These are phyloP conservation scores for Murraya koenigii DNA, from an alignment of 345 rosid species.

Conservation along the genomic window DNA sequence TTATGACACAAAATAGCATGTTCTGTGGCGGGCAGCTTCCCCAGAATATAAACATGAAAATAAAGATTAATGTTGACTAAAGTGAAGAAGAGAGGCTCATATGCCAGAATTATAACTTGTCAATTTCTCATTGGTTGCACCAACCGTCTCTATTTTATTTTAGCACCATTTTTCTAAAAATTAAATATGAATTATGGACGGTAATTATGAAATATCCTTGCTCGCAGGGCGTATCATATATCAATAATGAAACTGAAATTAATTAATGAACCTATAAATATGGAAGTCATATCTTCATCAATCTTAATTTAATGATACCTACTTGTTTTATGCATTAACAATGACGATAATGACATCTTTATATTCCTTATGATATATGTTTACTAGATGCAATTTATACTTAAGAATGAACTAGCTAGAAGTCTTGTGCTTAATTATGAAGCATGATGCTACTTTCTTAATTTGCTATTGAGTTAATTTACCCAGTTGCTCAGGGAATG, in stretches of 20 bases:
- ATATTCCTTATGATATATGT: background rate
- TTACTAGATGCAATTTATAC: background rate
- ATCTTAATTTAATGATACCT: constrained; percentile 2
- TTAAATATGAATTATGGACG: background rate
- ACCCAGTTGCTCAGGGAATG: background rate
- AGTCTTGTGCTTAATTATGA: background rate
- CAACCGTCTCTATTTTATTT: background rate
- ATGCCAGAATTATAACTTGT: background rate
- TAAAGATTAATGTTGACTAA: background rate
- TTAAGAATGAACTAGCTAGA: background rate
- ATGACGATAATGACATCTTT: constrained; percentile 3
- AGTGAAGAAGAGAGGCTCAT: background rate
- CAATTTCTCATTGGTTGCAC: background rate
- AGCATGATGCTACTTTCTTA: background rate
- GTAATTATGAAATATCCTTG: background rate
- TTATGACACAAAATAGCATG: constrained; percentile 2
- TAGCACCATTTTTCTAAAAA: background rate
- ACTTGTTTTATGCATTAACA: constrained; percentile 3
- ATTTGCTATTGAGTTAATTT: background rate
- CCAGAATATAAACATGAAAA: constrained; percentile 3
- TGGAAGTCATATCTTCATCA: background rate
- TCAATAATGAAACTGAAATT: background rate
- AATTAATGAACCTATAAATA: constrained; percentile 17
- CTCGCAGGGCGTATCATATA: no score
- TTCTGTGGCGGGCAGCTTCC: constrained; percentile 4